phyloP scores from a whole-genome alignment of 2,329 filamentous ascomycete genomes.

The Teratosphaeria gauchensis region DNA sequence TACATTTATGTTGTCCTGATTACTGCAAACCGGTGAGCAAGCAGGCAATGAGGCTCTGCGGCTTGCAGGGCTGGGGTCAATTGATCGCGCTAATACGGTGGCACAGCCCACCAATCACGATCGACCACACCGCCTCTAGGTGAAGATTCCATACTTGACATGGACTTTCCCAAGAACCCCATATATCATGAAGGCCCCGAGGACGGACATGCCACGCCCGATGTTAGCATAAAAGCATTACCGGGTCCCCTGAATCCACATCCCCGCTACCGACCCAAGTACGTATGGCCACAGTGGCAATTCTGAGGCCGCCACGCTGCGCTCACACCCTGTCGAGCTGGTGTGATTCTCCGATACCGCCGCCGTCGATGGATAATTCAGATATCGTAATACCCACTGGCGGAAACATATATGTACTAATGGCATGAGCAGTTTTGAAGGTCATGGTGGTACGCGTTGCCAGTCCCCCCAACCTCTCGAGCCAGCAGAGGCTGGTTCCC shows the following conservation, averaged over 20 bases:
- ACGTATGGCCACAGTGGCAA: neutral
- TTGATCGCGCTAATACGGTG: too few relatives aligned
- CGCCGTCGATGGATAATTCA: neutral
- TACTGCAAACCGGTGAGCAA: too few relatives aligned
- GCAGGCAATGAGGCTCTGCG: too few relatives aligned
- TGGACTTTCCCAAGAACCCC: neutral
- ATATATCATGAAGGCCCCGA: neutral
- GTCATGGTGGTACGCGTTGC: neutral
- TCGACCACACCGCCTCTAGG: too few relatives aligned
- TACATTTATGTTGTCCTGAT: too few relatives aligned
- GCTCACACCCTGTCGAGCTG: neutral
- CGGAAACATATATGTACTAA: neutral
- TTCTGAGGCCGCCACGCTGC: neutral
- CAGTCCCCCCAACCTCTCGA: neutral
- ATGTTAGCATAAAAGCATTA: too few relatives aligned
- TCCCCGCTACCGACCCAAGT: neutral
- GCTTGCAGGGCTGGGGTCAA: too few relatives aligned
- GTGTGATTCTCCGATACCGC: neutral
- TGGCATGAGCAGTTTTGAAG: neutral
- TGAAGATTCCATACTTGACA: neutral
- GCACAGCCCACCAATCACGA: too few relatives aligned
- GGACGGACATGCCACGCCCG: neutral
- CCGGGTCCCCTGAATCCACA: neutral
- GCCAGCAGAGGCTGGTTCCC: neutral
- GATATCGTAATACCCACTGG: neutral